A percentile compares a stretch with the other conserved stretches of the same genome.
phyloP scores from a whole-genome alignment of 805 yeast genomes.

The Saccharomycopsis babjevae region DNA sequence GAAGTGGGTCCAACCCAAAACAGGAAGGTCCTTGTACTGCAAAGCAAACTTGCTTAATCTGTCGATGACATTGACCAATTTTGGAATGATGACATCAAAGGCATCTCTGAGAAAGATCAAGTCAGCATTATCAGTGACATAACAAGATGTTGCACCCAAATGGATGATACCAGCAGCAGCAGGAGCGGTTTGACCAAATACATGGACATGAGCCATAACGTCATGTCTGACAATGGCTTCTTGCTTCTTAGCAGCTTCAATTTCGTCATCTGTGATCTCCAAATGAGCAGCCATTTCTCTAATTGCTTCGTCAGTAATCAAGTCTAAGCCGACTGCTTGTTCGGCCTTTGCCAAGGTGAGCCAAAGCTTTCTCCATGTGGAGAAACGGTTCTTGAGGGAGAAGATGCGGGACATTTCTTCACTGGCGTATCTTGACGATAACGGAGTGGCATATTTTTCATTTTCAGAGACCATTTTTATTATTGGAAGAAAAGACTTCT shows the following conservation, averaged over 20 bases:
- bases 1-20: conserved; percentile 98
- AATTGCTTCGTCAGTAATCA: conserved; percentile 85
- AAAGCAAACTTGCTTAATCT: conserved; percentile 81
- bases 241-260: conserved; percentile 77
- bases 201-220: conserved; percentile 98
- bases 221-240: conserved; percentile 98
- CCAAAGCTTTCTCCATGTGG: conserved; percentile 99
- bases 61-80: conserved; percentile 90
- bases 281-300: conserved; percentile 73
- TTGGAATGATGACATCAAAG: conserved; percentile 84
- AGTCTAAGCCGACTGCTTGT: conserved; percentile 74
- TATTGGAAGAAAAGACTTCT: too few species aligned
- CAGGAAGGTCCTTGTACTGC: conserved; percentile 90
- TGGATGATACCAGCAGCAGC: conserved; percentile 97
- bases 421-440: conserved; percentile 94
- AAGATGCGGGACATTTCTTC: conserved; percentile 93
- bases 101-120: conserved; percentile 94
- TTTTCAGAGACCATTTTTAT: conserved; percentile 19
- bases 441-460: conserved; percentile 85
- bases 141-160: conserved; percentile 97
- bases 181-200: conserved; percentile 86
- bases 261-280: conserved; percentile 85
- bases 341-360: conserved; percentile 91
- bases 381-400: conserved; percentile 86
- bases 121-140: conserved; percentile 96